These are phyloP conservation scores for Elongisporangium prolatum DNA, from an alignment of 352 stramenopile species.

Conservation along the genomic window DNA sequence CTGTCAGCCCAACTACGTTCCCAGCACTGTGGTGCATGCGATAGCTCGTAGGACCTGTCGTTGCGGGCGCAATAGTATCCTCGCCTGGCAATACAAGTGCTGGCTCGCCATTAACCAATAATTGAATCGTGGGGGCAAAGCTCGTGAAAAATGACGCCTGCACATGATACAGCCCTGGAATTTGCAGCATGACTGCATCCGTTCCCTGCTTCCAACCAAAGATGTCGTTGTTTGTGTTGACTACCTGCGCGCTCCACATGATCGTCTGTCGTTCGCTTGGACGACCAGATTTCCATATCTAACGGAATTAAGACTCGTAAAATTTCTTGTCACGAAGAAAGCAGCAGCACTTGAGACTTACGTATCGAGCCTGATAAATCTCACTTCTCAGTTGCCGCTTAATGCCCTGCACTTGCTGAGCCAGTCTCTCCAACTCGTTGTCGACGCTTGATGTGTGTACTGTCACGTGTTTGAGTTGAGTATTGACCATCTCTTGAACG, in stretches of 20 bases:
- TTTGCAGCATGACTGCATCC: constrained; percentile 39
- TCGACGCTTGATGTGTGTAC: not conserved
- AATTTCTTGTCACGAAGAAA: not conserved
- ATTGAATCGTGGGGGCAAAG: constrained; percentile 40
- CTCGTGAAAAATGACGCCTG: constrained; percentile 69
- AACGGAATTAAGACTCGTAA: no score
- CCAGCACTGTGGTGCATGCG: constrained; percentile 56
- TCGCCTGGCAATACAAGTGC: constrained; percentile 13
- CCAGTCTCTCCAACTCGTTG: constrained; percentile 18
- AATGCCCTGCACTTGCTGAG: constrained; percentile 36
- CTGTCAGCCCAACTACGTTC: constrained; percentile 42
- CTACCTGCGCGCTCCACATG: constrained; percentile 55
- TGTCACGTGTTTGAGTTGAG: not conserved
- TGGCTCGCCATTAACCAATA: constrained; percentile 64
- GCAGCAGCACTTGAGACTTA: constrained; percentile 17
- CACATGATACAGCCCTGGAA: constrained; percentile 67
- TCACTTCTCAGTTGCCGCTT: constrained; percentile 58
- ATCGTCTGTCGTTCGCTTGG: constrained; percentile 52
- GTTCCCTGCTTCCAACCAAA: constrained; percentile 57
- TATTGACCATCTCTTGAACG: not conserved
- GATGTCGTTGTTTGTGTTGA: constrained; percentile 65
- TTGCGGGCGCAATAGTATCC: not conserved
- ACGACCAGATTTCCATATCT: constrained; percentile 72
- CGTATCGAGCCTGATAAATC: constrained; percentile 69
- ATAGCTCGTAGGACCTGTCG: constrained; percentile 3